These are phyloP conservation scores for Calocybe gangraenosa DNA, from an alignment of 768 basidiomycete genomes.

Conservation along the genomic window DNA sequence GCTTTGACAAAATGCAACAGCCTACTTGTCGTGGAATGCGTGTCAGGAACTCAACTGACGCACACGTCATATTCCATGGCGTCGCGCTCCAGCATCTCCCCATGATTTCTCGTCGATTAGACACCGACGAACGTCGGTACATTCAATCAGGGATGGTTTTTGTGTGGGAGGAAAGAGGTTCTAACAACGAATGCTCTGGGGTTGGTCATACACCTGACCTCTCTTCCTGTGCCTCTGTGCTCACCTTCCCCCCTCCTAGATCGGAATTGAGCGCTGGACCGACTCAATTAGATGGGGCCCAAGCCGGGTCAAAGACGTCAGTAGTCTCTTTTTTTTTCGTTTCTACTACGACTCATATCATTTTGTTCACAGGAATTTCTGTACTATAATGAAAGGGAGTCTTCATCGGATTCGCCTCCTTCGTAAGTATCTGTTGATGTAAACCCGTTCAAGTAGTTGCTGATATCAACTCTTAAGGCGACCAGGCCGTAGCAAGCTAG, in stretches of 20 bases:
- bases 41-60: constrained; percentile 61
- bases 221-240: constrained; percentile 5
- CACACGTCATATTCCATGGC: constrained; percentile 72
- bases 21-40: constrained; percentile 67
- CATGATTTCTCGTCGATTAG: constrained; percentile 68
- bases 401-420: constrained; percentile 44
- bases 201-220: constrained; percentile 31
- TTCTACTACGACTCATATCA: not conserved
- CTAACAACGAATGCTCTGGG: constrained; percentile 61
- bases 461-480: constrained; percentile 16
- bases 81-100: constrained; percentile 54
- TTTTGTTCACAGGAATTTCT: constrained; percentile 57
- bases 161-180: constrained; percentile 80
- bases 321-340: constrained; percentile 17
- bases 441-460: no score
- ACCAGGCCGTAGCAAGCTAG: constrained; percentile 41
- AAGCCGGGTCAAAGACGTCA: constrained; percentile 71
- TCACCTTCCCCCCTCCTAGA: constrained; percentile 33
- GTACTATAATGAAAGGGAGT: constrained; percentile 67
- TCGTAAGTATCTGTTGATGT: constrained; percentile 31
- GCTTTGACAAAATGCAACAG: constrained; percentile 43
- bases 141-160: constrained; percentile 73
- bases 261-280: constrained; percentile 81
- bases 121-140: constrained; percentile 68
- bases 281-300: constrained; percentile 79